Evolutionary conservation across 108 stramenopile genomes (phyloP), one percentile per base, ranked within the genome.

Genomic region (Mayamaea pseudoterrestris): DNA sequence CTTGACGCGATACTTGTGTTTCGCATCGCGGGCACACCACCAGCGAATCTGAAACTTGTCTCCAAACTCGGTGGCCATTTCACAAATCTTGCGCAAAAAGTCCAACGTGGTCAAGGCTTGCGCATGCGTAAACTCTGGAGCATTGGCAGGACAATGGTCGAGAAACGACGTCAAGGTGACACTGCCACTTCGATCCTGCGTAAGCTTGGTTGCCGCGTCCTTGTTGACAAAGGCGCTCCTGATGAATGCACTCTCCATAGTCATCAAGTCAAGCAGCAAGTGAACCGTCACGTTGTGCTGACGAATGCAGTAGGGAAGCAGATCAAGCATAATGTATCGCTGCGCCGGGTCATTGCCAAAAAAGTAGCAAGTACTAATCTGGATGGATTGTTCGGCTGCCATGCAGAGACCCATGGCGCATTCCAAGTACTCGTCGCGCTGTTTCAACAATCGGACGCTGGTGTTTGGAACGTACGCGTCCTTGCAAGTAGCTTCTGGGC

Each of bases 21-120:
- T 34, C 16, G 29, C 29, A 17, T 64, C 63, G 23, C 57, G 17
- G n/a, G 63, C 63, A 43, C 47, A 64, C 63, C 63, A 59, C 27
- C 37, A 63, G 21, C 49, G 18, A 9, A 50, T 30, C 31, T 63
- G 44, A 16, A 58, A 49, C 11, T n/a, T n/a, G n/a, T n/a, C n/a
- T n/a, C n/a, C n/a, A n/a, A 30, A 22, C 30, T 50, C 31, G 25
- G 28, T 27, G 9, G 35, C 27, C 24, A 53, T 28, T 27, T 47
- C 39, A 32, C 53, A 30, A 26, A 27, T 29, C 1, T 53, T 32
- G 25, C 46, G 31, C 20, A 18, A n/a, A 27, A 39, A 43, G 25
- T 55, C 32, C n/a, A 27, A 43, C 24, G 34, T 24, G 27, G 30
- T 34, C 22, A 14, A 5, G 24, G 49, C 53, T 3, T 28, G 21